Evolutionary conservation across 192 early-diverging fungal species (phyloP), one percentile per base, ranked within the genome.

Genomic region (Dissophora globulifera): DNA sequence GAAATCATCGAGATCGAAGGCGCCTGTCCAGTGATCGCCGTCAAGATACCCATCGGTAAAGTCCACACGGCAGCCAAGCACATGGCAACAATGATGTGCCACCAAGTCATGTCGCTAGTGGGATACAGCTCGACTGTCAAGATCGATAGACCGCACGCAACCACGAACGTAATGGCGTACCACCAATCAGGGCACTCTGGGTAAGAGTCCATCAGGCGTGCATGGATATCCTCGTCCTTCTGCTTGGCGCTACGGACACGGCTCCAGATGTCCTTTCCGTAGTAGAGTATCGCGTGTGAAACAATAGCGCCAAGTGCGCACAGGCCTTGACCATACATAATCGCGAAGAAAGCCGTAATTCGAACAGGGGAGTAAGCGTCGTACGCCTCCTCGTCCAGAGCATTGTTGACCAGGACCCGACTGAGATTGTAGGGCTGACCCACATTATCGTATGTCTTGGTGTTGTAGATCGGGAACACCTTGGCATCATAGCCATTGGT

Each of bases 121-220:
- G 81, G 84, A 53, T 67, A 87, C 23, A 81, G 20, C 23, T 76
- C 55, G 23, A 82, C 74, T 1, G 84, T 86, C 19, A 78, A 70
- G 50, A 88, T 83, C 23, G 86, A 83, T 8, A 80, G 72, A 13
- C 70, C 88, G 25, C 81, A 70, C 51, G 84, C 83, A 23, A 82
- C 63, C 10, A 87, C 52, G 38, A 93, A 87, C 51, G 87, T 62
- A 19, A 62, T 80, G 19, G 69, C 41, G 51, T 94, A 96, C 93
- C 91, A 93, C 87, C 88, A 93, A 31, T 83, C 79, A 45, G 94
- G 94, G 19, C 92, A 90, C 58, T 92, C 90, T 26, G 83, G 81
- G 68, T 96, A 94, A 25, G 51, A 54, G 31, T 86, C 81, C 92
- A 94, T 94, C 35, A 93, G 69, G 65, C 84, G 85, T 41, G 86